These are phyloP conservation scores for Gigaspora rosea DNA, from an alignment of 192 early-diverging fungal genomes.

Conservation along the genomic window DNA sequence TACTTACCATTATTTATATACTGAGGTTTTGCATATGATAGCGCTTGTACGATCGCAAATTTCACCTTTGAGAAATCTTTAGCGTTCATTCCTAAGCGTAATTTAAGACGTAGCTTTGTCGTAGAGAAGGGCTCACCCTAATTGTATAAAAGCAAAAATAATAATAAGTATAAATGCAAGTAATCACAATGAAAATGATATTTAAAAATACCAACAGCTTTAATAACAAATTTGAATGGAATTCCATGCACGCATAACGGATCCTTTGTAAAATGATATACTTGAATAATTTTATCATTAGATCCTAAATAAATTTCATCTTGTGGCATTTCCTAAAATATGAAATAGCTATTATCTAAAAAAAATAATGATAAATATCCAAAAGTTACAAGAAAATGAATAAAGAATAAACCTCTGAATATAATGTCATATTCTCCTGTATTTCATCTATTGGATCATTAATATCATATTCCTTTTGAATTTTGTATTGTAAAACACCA, in stretches of 20 bases:
- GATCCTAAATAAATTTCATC: slow-evolving; percentile 45
- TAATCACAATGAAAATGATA: neutral
- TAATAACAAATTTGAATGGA: too few relatives aligned
- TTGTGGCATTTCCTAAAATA: slow-evolving; percentile 42
- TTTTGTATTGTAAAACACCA: slow-evolving; percentile 51
- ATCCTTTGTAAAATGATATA: too few relatives aligned
- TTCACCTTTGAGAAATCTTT: slow-evolving; percentile 80
- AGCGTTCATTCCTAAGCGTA: slow-evolving; percentile 72
- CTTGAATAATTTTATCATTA: slow-evolving; percentile 27
- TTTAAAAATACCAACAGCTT: slow-evolving; percentile 18
- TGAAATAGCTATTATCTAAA: slow-evolving; percentile 8
- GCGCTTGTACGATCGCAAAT: slow-evolving; percentile 44
- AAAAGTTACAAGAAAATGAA: neutral
- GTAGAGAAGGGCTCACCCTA: slow-evolving; percentile 69
- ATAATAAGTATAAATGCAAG: neutral
- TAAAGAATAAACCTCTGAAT: slow-evolving; percentile 51
- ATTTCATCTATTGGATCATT: slow-evolving; percentile 51
- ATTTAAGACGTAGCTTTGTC: slow-evolving; percentile 73
- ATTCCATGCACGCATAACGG: too few relatives aligned
- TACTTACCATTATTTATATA: slow-evolving; percentile 34
- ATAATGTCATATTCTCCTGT: slow-evolving; percentile 51
- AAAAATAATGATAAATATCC: neutral
- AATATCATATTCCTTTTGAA: slow-evolving; percentile 47
- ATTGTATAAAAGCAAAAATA: neutral
- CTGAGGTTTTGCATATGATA: slow-evolving; percentile 2